phyloP scores from a whole-genome alignment of 2,329 filamentous ascomycete species.

The Penicillium sp. region DNA sequence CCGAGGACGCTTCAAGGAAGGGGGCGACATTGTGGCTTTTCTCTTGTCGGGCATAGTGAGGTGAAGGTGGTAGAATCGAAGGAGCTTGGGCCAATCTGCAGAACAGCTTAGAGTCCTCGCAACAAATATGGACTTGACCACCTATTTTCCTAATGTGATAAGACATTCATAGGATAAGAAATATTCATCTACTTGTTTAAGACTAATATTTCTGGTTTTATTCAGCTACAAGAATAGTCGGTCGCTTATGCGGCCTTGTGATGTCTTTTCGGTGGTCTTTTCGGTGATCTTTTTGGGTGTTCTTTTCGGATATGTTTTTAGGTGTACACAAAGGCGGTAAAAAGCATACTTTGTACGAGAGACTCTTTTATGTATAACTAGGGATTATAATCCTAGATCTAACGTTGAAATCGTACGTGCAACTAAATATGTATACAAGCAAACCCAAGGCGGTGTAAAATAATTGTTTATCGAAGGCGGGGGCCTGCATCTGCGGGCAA shows the following conservation, averaged over 20 bases:
- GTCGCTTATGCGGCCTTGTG: too few species aligned
- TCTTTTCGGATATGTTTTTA: too few species aligned
- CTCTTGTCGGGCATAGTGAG: slow-evolving; percentile 37
- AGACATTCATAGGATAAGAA: neutral
- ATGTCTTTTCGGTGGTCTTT: too few species aligned
- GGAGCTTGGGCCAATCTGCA: slow-evolving; percentile 28
- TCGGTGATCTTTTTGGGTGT: too few species aligned
- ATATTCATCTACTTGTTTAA: neutral
- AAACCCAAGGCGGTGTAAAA: neutral
- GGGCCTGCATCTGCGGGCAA: neutral
- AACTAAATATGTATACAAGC: neutral
- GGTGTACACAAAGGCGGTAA: too few species aligned
- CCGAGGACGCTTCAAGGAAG: slow-evolving; percentile 35
- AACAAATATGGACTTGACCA: neutral
- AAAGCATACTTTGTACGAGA: too few species aligned
- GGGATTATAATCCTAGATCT: neutral
- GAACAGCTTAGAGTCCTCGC: neutral
- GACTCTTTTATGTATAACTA: too few species aligned
- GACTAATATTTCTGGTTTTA: neutral
- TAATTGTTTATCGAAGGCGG: slow-evolving; percentile 1
- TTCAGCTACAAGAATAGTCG: too few species aligned
- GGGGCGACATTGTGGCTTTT: slow-evolving; percentile 26
- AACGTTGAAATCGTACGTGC: too few species aligned
- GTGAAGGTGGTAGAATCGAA: slow-evolving; percentile 16
- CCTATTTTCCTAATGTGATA: neutral